Evolutionary conservation across 768 basidiomycete genomes (phyloP), one percentile per base, ranked within the genome.

Genomic region (Sporobolomyces pararoseus): DNA sequence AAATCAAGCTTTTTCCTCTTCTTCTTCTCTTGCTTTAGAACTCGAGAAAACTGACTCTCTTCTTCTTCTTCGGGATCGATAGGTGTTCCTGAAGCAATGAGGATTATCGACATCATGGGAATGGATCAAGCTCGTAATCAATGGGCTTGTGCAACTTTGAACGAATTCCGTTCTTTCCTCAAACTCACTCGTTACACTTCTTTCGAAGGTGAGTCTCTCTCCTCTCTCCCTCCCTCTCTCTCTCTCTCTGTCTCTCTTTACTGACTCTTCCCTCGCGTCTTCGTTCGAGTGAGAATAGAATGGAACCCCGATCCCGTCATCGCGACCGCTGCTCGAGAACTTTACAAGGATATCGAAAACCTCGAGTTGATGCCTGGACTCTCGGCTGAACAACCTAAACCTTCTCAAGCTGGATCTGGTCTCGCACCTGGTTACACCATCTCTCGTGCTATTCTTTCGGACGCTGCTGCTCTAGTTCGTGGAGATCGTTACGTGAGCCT

Each of bases 401-500:
- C 75, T 3, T 84, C 86, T 9, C 82, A 82, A 29, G 83, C 85
- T 1, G 90, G 89, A 10, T 86, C 88, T 9, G 90, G 89, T 29
- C 47, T 68, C 54, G 58, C 59, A 14, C 63, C 66, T 7, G 62
- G 50, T 9, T 69, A 69, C 68, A 59, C 68, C 32, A 90, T 66
- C 54, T 46, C 37, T 14, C 44, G 70, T 29, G 68, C 89, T n/a
- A 91, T 93, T 71, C 82, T 93, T 19, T 83, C 86, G 16, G 77
- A 77, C 58, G 77, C 77, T 2, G 72, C 69, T 34, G 44, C 68
- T 0, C 72, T 74, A 49, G 66, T 68, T 13, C 68, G 72, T 25
- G 72, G 90, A 10, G 90, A 92, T 77, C 85, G 88, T 7, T 91
- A 88, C 81, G 79, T 89, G 72, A 90, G 90, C 0, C 89, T n/a